These are phyloP conservation scores for Amesomyces nigricolor DNA, from an alignment of 2,329 filamentous ascomycete genomes.

Conservation along the genomic window DNA sequence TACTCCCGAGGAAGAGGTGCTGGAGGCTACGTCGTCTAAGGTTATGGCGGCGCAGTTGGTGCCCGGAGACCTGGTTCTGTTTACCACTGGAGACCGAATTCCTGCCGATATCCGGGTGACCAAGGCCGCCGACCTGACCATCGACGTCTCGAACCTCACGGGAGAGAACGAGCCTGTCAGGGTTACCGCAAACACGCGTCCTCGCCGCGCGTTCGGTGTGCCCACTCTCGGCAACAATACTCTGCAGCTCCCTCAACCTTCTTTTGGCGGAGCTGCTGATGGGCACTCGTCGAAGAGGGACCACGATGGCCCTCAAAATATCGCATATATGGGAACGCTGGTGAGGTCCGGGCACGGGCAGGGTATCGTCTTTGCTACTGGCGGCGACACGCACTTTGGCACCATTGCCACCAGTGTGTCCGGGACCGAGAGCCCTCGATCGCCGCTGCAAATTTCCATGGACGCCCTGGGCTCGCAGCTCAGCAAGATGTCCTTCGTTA, in stretches of 20 bases:
- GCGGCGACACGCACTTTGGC: slow-evolving; percentile 88
- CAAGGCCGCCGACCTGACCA: slow-evolving; percentile 79
- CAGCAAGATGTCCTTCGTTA: slow-evolving; percentile 92
- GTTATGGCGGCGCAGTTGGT: slow-evolving; percentile 85
- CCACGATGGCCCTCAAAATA: slow-evolving; percentile 65
- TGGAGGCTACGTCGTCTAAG: slow-evolving; percentile 72
- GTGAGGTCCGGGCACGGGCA: slow-evolving; percentile 93
- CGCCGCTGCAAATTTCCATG: slow-evolving; percentile 92
- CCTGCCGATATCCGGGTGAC: slow-evolving; percentile 95
- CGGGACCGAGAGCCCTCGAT: slow-evolving; percentile 90
- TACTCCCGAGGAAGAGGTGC: slow-evolving; percentile 55
- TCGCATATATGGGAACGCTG: slow-evolving; percentile 96
- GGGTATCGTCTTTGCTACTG: slow-evolving; percentile 95
- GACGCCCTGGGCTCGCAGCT: slow-evolving; percentile 93
- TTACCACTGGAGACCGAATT: slow-evolving; percentile 93
- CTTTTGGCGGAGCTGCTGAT: slow-evolving; percentile 40
- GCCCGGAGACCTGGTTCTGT: slow-evolving; percentile 85
- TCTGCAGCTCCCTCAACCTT: slow-evolving; percentile 33
- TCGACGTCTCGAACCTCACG: slow-evolving; percentile 94
- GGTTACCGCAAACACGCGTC: slow-evolving; percentile 61
- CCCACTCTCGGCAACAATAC: slow-evolving; percentile 22
- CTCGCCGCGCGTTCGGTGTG: slow-evolving; percentile 29
- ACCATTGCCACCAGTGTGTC: slow-evolving; percentile 92
- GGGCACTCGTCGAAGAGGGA: slow-evolving; percentile 58
- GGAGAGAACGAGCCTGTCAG: slow-evolving; percentile 92